Conservation (phyloP, 306 rosid genomes). For the Abrus precatorius region DNA sequence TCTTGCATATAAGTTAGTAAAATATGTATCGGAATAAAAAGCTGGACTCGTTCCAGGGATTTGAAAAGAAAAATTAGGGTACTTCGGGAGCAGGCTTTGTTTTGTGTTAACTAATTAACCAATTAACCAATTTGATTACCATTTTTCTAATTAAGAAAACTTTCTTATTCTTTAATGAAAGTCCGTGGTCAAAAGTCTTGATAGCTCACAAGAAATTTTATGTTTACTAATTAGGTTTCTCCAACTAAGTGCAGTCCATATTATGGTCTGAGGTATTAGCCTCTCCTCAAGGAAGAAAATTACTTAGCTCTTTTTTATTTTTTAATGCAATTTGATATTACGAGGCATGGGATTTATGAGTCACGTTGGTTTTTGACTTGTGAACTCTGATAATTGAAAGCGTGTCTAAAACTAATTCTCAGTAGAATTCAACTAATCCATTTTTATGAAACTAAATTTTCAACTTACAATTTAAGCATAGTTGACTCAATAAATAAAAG, state of each 20-base stretch:
- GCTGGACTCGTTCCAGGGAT: neutral
- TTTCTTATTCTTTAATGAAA: neutral
- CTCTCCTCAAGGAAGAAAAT: neutral
- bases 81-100: neutral
- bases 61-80: neutral
- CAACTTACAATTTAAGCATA: neutral
- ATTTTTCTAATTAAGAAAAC: neutral
- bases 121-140: slow-evolving; percentile 5
- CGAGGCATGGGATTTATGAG: slow-evolving; percentile 2
- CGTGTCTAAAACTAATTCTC: slow-evolving; percentile 30
- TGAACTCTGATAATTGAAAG: neutral
- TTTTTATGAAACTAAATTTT: neutral
- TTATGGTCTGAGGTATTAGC: slow-evolving; percentile 13
- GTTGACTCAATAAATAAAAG: neutral
- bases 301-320: neutral
- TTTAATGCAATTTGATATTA: slow-evolving; percentile 3
- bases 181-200: slow-evolving; percentile 44
- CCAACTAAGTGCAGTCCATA: neutral
- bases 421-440: slow-evolving; percentile 4
- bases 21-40: neutral
- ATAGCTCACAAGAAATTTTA: neutral
- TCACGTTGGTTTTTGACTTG: slow-evolving; percentile 40
- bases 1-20: slow-evolving; percentile 5
- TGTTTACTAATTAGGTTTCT: neutral
- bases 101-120: neutral